Evolutionary conservation across 202 grass and related monocot species (phyloP).

Genomic region (Schoenoplectus tabernaemontani): DNA sequence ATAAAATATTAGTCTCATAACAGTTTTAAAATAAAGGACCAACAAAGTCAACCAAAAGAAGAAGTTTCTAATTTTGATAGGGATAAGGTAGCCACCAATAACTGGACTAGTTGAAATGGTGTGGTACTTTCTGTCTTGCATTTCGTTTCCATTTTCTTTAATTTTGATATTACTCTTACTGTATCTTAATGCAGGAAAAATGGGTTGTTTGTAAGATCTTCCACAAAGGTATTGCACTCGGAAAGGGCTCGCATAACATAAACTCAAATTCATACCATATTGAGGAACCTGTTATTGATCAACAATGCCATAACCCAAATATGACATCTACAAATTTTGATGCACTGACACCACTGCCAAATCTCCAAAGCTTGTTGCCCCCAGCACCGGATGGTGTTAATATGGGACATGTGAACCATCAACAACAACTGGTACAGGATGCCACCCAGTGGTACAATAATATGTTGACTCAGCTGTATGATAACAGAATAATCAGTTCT

Average conservation of each 20-base stretch:
- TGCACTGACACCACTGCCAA: not conserved
- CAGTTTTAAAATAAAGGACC: not conserved
- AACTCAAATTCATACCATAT: not conserved
- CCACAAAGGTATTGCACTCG: slow-evolving; percentile 18
- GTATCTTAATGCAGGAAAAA: slow-evolving; percentile 24
- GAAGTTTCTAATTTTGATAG: not conserved
- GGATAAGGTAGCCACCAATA: not conserved
- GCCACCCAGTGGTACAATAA: slow-evolving; percentile 8
- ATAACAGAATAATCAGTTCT: not conserved
- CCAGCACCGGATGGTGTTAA: not conserved
- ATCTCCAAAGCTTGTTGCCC: not conserved
- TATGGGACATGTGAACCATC: slow-evolving; percentile 2
- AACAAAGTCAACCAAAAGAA: not conserved
- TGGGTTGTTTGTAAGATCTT: slow-evolving; percentile 33
- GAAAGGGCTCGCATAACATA: not conserved
- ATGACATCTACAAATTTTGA: not conserved
- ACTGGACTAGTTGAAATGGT: not conserved
- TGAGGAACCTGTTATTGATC: not conserved
- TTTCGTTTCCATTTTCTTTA: not conserved
- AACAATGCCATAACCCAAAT: not conserved
- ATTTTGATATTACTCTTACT: not conserved
- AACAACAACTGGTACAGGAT: not conserved
- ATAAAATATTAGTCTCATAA: not conserved
- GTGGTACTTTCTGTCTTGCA: not conserved
- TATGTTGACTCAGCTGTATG: not conserved